Evolutionary conservation across 441 rosid species (phyloP).

Genomic region (Syzygium syzygioides): DNA sequence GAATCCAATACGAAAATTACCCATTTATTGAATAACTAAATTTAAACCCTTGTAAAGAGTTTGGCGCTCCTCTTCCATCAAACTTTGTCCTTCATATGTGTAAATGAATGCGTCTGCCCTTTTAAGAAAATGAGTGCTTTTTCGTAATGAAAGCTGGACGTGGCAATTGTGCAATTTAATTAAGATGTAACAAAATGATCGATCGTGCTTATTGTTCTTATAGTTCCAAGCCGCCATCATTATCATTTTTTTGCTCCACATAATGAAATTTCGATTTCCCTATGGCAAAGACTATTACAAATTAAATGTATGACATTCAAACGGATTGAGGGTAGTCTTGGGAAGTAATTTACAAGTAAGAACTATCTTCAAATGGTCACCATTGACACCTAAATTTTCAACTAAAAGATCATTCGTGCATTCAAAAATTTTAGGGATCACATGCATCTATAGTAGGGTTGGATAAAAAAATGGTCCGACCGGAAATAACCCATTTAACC

Average conservation of each 20-base stretch:
- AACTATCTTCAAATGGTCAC: not conserved
- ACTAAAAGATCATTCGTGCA: not conserved
- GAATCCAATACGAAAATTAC: not conserved
- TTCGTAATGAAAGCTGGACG: not conserved
- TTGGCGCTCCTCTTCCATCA: not conserved
- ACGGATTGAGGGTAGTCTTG: not conserved
- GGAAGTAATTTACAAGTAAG: not conserved
- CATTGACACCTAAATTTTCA: not conserved
- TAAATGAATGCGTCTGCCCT: not conserved
- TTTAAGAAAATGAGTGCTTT: not conserved
- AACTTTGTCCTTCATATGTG: not conserved
- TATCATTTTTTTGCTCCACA: not conserved
- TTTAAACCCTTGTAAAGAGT: not conserved
- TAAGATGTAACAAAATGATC: not conserved
- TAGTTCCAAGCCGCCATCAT: not conserved
- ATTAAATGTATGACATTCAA: not conserved
- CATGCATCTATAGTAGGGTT: accelerated
- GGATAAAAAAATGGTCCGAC: not conserved
- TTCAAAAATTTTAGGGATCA: not conserved
- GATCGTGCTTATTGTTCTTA: not conserved
- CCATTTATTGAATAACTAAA: not conserved
- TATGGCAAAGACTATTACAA: not conserved
- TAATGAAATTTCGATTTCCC: not conserved
- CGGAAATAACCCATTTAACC: not conserved
- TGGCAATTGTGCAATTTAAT: not conserved